phyloP scores from a whole-genome alignment of 2,329 filamentous ascomycete species.

The Pleoardoris graminearum region DNA sequence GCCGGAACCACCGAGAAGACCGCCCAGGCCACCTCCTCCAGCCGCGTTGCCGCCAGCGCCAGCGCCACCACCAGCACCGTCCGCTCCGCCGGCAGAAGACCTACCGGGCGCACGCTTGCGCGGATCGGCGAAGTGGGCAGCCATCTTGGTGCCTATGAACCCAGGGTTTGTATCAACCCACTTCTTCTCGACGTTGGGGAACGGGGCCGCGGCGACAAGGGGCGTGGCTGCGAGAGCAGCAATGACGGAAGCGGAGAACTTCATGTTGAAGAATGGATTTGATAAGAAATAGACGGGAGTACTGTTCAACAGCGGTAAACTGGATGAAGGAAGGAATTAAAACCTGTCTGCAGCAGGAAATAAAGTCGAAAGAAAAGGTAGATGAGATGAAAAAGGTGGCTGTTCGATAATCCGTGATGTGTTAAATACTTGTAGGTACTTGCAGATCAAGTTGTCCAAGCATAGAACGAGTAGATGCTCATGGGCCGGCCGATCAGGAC shows the following conservation, averaged over 20 bases:
- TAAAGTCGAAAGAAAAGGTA: background rate
- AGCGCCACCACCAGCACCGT: conserved; percentile 11
- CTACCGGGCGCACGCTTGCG: too few species aligned
- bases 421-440: background rate
- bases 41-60: conserved; percentile 6
- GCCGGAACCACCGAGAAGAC: conserved; percentile 12
- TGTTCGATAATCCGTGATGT: too few species aligned
- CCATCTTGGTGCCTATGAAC: conserved; percentile 20
- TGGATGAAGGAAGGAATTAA: conserved; percentile 15
- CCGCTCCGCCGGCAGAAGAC: conserved; percentile 24
- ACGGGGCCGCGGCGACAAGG: conserved; percentile 24
- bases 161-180: conserved; percentile 27
- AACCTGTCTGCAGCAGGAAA: conserved; percentile 27
- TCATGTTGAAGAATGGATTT: conserved; percentile 26
- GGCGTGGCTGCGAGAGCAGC: conserved; percentile 31
- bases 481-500: background rate
- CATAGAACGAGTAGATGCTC: too few species aligned
- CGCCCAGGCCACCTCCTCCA: conserved; percentile 19
- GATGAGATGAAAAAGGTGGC: too few species aligned
- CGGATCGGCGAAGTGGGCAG: conserved; percentile 31
- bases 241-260: conserved; percentile 32
- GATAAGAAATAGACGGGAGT: background rate
- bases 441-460: too few species aligned
- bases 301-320: conserved; percentile 34
- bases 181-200: conserved; percentile 23